Evolutionary conservation across 225 moss, liverwort and hornwort species (phyloP).

Genomic region (Pseudisothecium myosuroides): DNA sequence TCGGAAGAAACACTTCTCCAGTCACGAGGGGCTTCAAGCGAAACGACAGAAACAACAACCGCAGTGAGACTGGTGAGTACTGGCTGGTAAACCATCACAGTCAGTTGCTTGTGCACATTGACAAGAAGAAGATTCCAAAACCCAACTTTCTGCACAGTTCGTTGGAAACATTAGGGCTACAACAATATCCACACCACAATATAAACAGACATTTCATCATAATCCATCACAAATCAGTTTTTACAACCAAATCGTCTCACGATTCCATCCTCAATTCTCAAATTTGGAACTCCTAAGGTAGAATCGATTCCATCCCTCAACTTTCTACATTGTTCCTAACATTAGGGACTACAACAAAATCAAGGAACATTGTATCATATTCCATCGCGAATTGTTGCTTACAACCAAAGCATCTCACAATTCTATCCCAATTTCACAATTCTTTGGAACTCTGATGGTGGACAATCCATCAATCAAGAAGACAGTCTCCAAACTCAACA

Average conservation of each 20-base stretch:
- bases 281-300: background rate
- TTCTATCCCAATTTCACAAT: background rate
- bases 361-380: background rate
- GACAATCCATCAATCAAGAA: background rate
- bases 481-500: background rate
- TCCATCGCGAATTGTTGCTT: no score
- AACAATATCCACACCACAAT: background rate
- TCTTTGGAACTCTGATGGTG: rapidly evolving
- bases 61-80: background rate
- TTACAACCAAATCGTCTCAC: background rate
- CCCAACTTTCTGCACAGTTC: no score
- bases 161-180: background rate
- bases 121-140: background rate
- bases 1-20: background rate
- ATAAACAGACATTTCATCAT: background rate
- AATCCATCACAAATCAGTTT: background rate
- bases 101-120: background rate
- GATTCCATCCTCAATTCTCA: background rate
- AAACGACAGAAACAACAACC: background rate
- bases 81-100: background rate
- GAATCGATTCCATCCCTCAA: background rate
- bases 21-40: background rate
- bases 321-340: background rate
- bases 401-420: background rate
- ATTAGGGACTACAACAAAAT: background rate